Percentiles rank a stretch among this genome's conserved stretches.
Conservation (phyloP, 192 early-diverging fungal genomes). For the Pilobolus umbonatus region DNA sequence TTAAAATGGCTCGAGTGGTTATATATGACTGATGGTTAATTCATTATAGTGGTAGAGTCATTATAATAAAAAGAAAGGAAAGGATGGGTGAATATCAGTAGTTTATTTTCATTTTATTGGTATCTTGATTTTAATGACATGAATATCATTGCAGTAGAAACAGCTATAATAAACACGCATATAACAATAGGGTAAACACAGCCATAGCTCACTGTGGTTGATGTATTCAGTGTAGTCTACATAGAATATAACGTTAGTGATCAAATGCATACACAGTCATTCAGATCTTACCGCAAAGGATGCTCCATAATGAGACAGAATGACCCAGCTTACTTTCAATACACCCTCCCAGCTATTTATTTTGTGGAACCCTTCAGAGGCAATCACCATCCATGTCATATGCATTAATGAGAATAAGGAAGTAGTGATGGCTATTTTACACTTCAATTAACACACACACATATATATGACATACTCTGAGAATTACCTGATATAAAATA, state of each 20-base stretch:
- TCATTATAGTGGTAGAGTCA: too few relatives aligned
- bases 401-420: conserved; percentile 67
- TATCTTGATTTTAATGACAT: conserved; percentile 8
- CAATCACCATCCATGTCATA: conserved; percentile 70
- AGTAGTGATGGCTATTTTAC: conserved; percentile 57
- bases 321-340: conserved; percentile 45
- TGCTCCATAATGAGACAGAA: conserved; percentile 62
- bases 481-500: conserved; percentile 65
- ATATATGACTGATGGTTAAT: too few relatives aligned
- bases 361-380: conserved; percentile 61
- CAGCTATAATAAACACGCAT: conserved; percentile 20
- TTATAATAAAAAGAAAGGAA: neutral
- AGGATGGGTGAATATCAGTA: neutral
- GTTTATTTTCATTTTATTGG: neutral
- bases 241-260: neutral
- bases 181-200: conserved; percentile 40
- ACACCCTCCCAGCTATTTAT: conserved; percentile 16
- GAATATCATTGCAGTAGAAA: conserved; percentile 7
- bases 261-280: neutral
- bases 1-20: too few relatives aligned
- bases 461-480: neutral
- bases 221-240: conserved; percentile 48
- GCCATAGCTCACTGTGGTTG: conserved; percentile 30
- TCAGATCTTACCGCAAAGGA: conserved; percentile 50
- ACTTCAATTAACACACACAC: neutral